These are phyloP conservation scores for Tylopilus felleus DNA, from an alignment of 768 basidiomycete species.

Conservation along the genomic window DNA sequence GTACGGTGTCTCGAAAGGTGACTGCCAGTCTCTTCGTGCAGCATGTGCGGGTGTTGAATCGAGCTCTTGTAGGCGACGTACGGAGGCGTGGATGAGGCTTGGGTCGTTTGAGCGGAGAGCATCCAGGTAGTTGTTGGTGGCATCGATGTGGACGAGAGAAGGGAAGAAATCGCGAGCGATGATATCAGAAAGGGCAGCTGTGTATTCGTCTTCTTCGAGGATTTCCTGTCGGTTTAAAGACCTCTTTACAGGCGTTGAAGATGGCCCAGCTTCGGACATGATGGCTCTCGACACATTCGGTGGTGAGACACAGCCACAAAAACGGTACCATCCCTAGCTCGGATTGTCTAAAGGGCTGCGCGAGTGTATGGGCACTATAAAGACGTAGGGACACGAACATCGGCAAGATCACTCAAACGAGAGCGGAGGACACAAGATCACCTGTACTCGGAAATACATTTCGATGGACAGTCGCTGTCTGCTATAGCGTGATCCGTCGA, in stretches of 20 bases:
- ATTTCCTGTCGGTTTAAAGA: constrained; percentile 72
- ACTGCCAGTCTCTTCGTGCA: constrained; percentile 35
- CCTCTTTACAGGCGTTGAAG: constrained; percentile 34
- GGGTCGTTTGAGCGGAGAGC: constrained; percentile 77
- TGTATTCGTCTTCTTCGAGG: constrained; percentile 94
- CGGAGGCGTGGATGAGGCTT: constrained; percentile 69
- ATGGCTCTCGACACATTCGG: background rate
- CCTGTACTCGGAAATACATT: too few relatives aligned
- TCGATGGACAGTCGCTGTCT: too few relatives aligned
- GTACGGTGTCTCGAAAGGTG: constrained; percentile 67
- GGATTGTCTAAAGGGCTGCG: too few relatives aligned
- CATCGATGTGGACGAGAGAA: constrained; percentile 83
- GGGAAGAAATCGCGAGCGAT: constrained; percentile 99
- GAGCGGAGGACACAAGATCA: too few relatives aligned
- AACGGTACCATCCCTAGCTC: too few relatives aligned
- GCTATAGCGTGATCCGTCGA: too few relatives aligned
- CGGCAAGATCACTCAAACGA: too few relatives aligned
- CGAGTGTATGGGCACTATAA: too few relatives aligned
- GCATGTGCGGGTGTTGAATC: constrained; percentile 45
- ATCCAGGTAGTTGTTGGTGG: constrained; percentile 82
- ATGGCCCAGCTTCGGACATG: constrained; percentile 32
- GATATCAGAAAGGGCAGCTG: constrained; percentile 82
- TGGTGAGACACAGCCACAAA: constrained; percentile 14
- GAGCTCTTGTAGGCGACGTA: constrained; percentile 67
- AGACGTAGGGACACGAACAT: too few relatives aligned